Evolutionary conservation across 257 asterid genomes (phyloP), one percentile per base, ranked within the genome.

Genomic region (Knoxia roxburghii): DNA sequence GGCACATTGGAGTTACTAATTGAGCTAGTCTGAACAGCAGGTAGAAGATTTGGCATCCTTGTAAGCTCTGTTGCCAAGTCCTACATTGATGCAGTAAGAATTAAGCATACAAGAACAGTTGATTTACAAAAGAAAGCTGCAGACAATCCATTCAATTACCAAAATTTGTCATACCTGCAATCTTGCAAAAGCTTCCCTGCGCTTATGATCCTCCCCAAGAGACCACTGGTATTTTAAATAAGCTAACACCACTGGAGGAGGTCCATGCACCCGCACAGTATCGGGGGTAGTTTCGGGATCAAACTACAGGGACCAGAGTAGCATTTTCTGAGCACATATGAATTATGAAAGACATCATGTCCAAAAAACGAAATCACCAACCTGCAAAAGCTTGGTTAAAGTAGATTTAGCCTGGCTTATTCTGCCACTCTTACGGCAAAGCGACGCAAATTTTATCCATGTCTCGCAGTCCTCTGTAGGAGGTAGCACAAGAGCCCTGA

Each of bases 351-450:
- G 20, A 11, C 20, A 23, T 8, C 64, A 66, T 29, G 33, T 67
- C 60, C 68, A 60, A 72, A 41, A 27, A 26, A 71, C 66, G 72
- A 65, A 68, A 65, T 70, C 48, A 67, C 72, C 72, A 67, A 94
- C 99, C 96, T 88, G 97, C 70, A 90, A 82, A 77, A 94, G 95
- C 78, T 94, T 90, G 63, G 81, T 83, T 77, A 94, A 77, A 59
- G 99, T 94, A 57, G 96, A 88, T 83, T 85, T 87, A 70, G 99
- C 97, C 78, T 90, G 99, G 79, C 96, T 88, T 57, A 94, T 91
- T 78, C 99, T 84, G 82, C 97, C 96, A 85, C 87, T 90, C 83
- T 86, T 87, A 63, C 99, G 97, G 81, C 99, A 94, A 69, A 94
- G 94, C 29, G 95, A 90, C 49, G 96, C 96, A 81, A 94, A 94